phyloP scores from a whole-genome alignment of 805 yeast genomes.

The Kluyveromyces aestuarii region DNA sequence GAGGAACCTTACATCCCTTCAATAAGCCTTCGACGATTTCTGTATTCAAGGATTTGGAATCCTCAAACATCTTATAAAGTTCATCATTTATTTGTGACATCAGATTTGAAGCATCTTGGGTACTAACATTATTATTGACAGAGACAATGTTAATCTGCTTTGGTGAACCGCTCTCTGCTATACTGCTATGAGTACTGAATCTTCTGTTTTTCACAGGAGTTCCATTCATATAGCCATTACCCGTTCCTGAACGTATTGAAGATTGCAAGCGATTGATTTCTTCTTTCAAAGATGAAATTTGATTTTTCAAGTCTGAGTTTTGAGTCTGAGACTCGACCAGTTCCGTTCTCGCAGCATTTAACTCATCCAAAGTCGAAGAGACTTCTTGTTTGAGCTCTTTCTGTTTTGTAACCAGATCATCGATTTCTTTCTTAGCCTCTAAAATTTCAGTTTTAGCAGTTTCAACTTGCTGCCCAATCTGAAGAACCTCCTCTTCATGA shows the following conservation, averaged over 20 bases:
- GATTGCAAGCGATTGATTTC: slow-evolving; percentile 39
- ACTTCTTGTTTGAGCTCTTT: slow-evolving; percentile 57
- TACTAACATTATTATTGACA: slow-evolving; percentile 15
- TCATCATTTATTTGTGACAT: slow-evolving; percentile 69
- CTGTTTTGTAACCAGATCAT: slow-evolving; percentile 52
- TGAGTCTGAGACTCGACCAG: slow-evolving; percentile 51
- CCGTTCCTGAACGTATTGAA: slow-evolving; percentile 25
- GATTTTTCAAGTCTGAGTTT: slow-evolving; percentile 56
- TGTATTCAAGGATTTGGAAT: slow-evolving; percentile 61
- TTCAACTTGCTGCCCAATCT: slow-evolving; percentile 46
- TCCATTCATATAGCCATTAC: slow-evolving; percentile 22
- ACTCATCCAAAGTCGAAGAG: slow-evolving; percentile 48
- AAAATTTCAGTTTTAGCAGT: slow-evolving; percentile 48
- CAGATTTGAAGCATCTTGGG: slow-evolving; percentile 37
- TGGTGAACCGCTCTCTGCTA: slow-evolving; percentile 12
- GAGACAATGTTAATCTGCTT: slow-evolving; percentile 16
- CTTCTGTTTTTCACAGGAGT: slow-evolving; percentile 29
- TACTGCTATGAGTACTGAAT: slow-evolving; percentile 15
- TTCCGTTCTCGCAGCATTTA: slow-evolving; percentile 50
- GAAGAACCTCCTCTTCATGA: slow-evolving; percentile 40
- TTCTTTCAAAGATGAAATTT: slow-evolving; percentile 39
- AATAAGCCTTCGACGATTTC: slow-evolving; percentile 84
- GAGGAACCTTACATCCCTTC: slow-evolving; percentile 77
- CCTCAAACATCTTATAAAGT: slow-evolving; percentile 58
- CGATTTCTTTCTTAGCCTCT: slow-evolving; percentile 49